A percentile compares a stretch with the other conserved stretches of the same genome.
These are phyloP conservation scores for Aphanomyces invadans DNA, from an alignment of 352 stramenopile genomes.

Conservation along the genomic window DNA sequence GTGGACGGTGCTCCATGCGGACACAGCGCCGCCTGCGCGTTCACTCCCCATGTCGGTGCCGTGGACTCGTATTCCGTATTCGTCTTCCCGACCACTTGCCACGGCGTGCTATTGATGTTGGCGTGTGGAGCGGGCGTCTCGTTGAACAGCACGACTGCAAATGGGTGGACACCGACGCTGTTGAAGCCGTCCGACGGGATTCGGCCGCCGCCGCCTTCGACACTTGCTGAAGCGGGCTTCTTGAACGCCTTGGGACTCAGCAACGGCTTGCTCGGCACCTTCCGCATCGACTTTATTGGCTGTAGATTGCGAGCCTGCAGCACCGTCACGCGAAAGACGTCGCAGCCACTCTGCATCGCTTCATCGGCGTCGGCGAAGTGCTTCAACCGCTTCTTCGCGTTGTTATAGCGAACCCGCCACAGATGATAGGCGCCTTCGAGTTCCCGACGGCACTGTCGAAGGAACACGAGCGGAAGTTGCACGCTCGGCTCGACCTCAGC, in stretches of 20 bases:
- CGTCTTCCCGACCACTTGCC: conserved; percentile 53
- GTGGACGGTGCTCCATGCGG: conserved; percentile 56
- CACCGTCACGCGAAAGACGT: conserved; percentile 70
- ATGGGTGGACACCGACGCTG: conserved; percentile 37
- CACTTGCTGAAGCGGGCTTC: neutral
- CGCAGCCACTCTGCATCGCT: conserved; percentile 65
- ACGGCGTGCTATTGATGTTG: conserved; percentile 5
- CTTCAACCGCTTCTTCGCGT: conserved; percentile 60
- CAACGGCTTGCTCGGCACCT: neutral
- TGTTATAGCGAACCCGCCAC: conserved; percentile 74
- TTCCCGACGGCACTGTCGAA: conserved; percentile 62
- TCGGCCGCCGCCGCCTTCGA: too few relatives aligned
- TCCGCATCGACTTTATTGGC: neutral
- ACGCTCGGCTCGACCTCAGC: conserved; percentile 72
- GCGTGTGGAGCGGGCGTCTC: conserved; percentile 1
- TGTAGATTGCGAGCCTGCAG: conserved; percentile 47
- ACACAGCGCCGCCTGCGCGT: conserved; percentile 44
- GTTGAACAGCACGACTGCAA: conserved; percentile 58
- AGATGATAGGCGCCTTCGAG: conserved; percentile 61
- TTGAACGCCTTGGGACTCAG: conserved; percentile 3
- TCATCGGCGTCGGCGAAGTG: conserved; percentile 76
- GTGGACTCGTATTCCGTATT: conserved; percentile 79
- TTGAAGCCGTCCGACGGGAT: neutral
- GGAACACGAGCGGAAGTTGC: conserved; percentile 68
- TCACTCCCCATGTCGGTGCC: conserved; percentile 63